A percentile compares a stretch with the other conserved stretches of the same genome.
Conservation (phyloP, 139 green algal genomes). For the Medakamo hakoo region DNA sequence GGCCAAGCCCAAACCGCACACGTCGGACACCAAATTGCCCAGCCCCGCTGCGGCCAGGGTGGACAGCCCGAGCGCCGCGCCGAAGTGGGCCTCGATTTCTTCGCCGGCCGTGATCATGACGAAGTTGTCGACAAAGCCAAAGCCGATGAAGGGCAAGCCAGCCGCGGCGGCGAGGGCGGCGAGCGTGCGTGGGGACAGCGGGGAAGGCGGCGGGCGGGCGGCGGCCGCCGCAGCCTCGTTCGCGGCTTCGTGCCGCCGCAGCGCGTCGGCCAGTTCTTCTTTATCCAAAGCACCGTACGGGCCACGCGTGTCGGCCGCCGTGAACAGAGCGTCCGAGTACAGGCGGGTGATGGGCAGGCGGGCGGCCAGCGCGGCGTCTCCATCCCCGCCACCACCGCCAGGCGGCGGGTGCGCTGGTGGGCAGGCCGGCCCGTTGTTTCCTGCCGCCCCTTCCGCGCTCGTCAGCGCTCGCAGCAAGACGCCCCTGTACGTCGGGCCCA, state of each 20-base stretch:
- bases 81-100: slow-evolving; percentile 39
- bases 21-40: slow-evolving; percentile 34
- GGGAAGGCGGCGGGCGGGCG: too few relatives aligned
- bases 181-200: slow-evolving; percentile 1
- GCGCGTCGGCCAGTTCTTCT: not conserved
- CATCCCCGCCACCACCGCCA: too few relatives aligned
- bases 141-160: slow-evolving; percentile 38
- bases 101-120: slow-evolving; percentile 51
- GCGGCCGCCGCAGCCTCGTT: not conserved
- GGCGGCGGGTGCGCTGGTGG: too few relatives aligned
- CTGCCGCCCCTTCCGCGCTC: too few relatives aligned
- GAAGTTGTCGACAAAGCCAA: slow-evolving; percentile 26
- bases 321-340: not conserved
- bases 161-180: slow-evolving; percentile 14
- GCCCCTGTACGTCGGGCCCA: too few relatives aligned
- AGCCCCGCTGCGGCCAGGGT: slow-evolving; percentile 33
- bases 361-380: too few relatives aligned
- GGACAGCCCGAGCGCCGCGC: slow-evolving; percentile 21
- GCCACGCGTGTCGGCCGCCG: not conserved
- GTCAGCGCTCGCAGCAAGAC: too few relatives aligned
- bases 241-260: not conserved
- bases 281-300: not conserved
- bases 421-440: too few relatives aligned
- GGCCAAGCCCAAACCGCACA: slow-evolving; percentile 36
- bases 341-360: too few relatives aligned